A percentile compares a stretch with the other conserved stretches of the same genome.
These are phyloP conservation scores for Claviceps lovelessii DNA, from an alignment of 2,329 filamentous ascomycete genomes.

Conservation along the genomic window DNA sequence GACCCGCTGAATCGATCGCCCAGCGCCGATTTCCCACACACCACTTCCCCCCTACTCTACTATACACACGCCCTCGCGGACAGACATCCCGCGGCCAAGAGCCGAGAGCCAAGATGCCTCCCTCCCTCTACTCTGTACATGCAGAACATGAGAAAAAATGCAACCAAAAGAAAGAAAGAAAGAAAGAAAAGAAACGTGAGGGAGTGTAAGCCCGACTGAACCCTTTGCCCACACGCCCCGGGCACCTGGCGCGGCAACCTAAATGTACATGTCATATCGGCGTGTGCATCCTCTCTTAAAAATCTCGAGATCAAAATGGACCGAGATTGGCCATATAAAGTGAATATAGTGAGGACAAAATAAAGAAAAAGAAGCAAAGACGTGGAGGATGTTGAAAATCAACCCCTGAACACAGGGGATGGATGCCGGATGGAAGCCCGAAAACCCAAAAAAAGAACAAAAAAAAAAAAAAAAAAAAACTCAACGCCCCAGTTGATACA, in stretches of 20 bases:
- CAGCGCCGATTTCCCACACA: no score
- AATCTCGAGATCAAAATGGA: neutral
- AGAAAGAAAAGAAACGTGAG: neutral
- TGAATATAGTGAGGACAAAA: neutral
- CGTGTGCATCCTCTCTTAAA: slow-evolving; percentile 1
- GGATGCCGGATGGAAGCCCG: neutral
- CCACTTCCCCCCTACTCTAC: no score
- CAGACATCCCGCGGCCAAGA: no score
- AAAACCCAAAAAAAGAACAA: neutral
- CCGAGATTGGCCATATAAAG: neutral
- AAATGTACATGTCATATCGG: slow-evolving; percentile 4
- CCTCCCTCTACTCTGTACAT: no score
- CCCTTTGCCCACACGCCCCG: neutral
- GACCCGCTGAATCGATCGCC: no score
- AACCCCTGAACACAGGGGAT: neutral
- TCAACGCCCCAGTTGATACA: neutral
- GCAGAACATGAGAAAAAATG: no score
- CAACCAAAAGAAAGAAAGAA: neutral
- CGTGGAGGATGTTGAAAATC: neutral
- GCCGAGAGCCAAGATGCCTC: no score
- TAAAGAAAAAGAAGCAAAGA: neutral
- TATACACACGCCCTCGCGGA: neutral
- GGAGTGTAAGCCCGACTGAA: neutral
- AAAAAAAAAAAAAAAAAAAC: neutral
- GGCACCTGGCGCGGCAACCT: neutral